Conservation (phyloP, 1,284 basidiomycete genomes). For the Heterobasidion occidentale region DNA sequence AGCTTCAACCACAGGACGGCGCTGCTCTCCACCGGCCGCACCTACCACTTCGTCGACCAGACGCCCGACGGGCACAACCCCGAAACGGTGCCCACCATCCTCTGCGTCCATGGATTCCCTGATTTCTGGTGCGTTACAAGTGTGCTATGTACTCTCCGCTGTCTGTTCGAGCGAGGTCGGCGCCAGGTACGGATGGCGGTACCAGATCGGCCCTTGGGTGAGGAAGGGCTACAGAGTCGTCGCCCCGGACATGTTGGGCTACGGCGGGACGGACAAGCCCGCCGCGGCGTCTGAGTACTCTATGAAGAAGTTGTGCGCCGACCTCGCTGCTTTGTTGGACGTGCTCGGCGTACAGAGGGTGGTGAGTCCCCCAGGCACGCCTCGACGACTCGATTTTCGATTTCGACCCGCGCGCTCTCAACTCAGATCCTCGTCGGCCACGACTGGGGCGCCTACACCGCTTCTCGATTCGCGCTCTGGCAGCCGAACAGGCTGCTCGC, state of each 20-base stretch:
- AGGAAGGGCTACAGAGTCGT: conserved; percentile 56
- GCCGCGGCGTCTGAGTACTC: conserved; percentile 45
- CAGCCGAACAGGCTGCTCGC: conserved; percentile 50
- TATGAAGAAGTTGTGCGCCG: conserved; percentile 47
- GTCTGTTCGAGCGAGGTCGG: background rate
- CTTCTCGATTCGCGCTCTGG: conserved; percentile 59
- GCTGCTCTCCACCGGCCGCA: conserved; percentile 44
- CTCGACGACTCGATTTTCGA: conserved; percentile 4
- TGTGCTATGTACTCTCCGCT: background rate
- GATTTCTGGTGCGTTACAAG: conserved; percentile 43
- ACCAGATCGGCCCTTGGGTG: conserved; percentile 64
- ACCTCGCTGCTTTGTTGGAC: conserved; percentile 59
- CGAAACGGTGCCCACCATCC: conserved; percentile 36
- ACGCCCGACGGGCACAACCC: conserved; percentile 33
- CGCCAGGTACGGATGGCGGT: conserved; percentile 59
- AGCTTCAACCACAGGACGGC: conserved; percentile 46
- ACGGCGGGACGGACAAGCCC: conserved; percentile 62
- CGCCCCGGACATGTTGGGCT: conserved; percentile 67
- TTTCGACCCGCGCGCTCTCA: background rate
- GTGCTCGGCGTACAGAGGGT: conserved; percentile 40
- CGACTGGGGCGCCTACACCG: conserved; percentile 63
- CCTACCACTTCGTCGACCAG: conserved; percentile 65
- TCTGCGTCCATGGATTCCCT: conserved; percentile 72
- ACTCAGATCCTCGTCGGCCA: conserved; percentile 58
- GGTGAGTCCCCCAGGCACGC: conserved; percentile 27